Percentiles rank a stretch among this genome's conserved stretches.
These are phyloP conservation scores for Pythium sp. DNA, from an alignment of 352 stramenopile species.

Conservation along the genomic window DNA sequence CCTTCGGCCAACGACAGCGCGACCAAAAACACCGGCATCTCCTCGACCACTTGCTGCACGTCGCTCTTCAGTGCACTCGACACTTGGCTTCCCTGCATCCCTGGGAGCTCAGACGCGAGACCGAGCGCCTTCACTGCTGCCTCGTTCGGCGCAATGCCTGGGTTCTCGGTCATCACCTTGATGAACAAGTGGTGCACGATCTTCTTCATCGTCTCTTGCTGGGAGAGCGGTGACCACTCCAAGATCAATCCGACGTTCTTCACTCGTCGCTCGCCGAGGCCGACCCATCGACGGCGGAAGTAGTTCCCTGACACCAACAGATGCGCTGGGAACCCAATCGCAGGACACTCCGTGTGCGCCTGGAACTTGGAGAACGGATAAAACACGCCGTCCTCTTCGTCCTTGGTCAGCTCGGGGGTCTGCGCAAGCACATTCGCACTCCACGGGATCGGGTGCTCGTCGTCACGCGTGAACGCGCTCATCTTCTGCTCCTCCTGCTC, in stretches of 20 bases:
- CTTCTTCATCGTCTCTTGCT: conserved; percentile 75
- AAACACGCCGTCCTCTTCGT: conserved; percentile 63
- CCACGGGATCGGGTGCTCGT: conserved; percentile 88
- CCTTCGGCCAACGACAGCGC: conserved; percentile 96
- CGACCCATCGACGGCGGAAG: conserved; percentile 86
- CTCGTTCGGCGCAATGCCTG: conserved; percentile 59
- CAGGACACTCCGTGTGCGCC: conserved; percentile 65
- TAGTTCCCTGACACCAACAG: conserved; percentile 88
- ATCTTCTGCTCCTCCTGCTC: conserved; percentile 91
- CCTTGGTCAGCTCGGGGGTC: conserved; percentile 9
- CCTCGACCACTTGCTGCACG: conserved; percentile 32
- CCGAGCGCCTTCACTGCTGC: conserved; percentile 56
- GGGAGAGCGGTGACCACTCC: conserved; percentile 77
- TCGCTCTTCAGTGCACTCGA: conserved; percentile 34
- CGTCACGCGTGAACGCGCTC: conserved; percentile 88
- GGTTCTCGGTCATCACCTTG: conserved; percentile 34
- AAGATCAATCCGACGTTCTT: conserved; percentile 89
- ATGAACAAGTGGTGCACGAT: conserved; percentile 66
- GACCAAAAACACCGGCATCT: conserved; percentile 86
- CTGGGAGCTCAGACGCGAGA: conserved; percentile 23
- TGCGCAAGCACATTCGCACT: conserved; percentile 39
- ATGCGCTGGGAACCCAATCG: conserved; percentile 63
- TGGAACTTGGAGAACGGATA: conserved; percentile 80
- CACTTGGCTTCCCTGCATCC: conserved; percentile 22
- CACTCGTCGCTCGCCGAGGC: conserved; percentile 78